A percentile compares a stretch with the other conserved stretches of the same genome.
phyloP scores from a whole-genome alignment of 352 stramenopile genomes.

The Phytophthora pistaciae region DNA sequence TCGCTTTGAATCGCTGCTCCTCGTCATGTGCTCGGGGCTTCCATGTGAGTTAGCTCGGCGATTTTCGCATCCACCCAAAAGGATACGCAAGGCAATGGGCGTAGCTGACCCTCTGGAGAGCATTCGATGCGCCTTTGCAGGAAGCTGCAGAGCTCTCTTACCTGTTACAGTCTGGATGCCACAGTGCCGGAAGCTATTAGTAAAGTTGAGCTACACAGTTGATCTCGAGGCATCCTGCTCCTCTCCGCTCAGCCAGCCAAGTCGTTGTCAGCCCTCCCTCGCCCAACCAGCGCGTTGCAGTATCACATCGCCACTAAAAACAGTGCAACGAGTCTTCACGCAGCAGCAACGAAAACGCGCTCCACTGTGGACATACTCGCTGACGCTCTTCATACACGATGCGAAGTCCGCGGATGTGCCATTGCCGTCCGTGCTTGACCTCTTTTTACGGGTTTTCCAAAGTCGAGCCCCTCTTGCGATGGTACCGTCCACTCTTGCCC shows the following conservation, averaged over 20 bases:
- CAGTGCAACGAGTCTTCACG: too few species aligned
- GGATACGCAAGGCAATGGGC: neutral
- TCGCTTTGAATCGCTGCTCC: conserved; percentile 20
- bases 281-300: conserved; percentile 42
- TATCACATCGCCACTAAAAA: too few species aligned
- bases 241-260: conserved; percentile 93
- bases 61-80: conserved; percentile 53
- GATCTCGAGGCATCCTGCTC: conserved; percentile 94
- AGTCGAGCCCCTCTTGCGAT: too few species aligned
- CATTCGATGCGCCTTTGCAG: neutral
- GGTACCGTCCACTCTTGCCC: too few species aligned
- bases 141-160: conserved; percentile 19
- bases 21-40: conserved; percentile 46
- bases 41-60: conserved; percentile 58
- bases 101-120: neutral
- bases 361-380: conserved; percentile 44
- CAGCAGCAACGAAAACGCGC: too few species aligned
- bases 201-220: conserved; percentile 83
- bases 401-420: conserved; percentile 51
- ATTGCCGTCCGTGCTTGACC: conserved; percentile 17
- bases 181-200: conserved; percentile 94
- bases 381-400: conserved; percentile 54
- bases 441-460: too few species aligned
- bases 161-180: conserved; percentile 87
- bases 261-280: conserved; percentile 97